phyloP scores from a whole-genome alignment of 169 alveolate species.

The Eimeria praecox region DNA sequence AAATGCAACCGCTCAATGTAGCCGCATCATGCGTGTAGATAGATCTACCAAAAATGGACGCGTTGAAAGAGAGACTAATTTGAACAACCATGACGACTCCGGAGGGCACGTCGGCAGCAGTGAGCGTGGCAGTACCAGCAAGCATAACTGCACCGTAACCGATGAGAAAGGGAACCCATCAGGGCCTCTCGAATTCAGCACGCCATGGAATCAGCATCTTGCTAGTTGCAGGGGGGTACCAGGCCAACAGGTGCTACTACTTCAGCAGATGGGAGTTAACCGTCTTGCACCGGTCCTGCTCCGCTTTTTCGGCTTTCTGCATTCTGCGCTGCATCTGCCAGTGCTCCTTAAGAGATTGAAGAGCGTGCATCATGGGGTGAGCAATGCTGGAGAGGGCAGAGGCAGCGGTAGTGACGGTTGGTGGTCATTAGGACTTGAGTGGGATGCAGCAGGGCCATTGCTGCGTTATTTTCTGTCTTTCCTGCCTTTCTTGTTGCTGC shows the following conservation, averaged over 20 bases:
- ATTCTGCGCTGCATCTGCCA: conserved; percentile 15
- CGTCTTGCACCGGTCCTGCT: conserved; percentile 14
- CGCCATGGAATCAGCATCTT: conserved; percentile 3
- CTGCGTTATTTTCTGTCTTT: conserved; percentile 40
- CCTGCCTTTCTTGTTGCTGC: conserved; percentile 47
- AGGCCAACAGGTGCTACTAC: background rate
- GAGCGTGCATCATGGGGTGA: background rate
- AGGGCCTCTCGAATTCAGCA: background rate
- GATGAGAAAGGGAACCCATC: background rate
- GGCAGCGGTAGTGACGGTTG: conserved; percentile 10
- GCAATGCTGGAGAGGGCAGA: background rate
- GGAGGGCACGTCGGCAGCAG: conserved; percentile 11
- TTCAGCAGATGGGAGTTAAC: conserved; percentile 19
- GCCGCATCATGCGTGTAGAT: background rate
- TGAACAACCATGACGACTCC: conserved; percentile 16
- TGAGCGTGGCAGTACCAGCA: background rate
- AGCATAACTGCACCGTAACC: background rate
- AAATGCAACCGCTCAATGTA: background rate
- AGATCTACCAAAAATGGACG: background rate
- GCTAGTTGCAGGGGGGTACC: background rate
- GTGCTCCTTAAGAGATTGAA: conserved; percentile 22
- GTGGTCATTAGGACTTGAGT: conserved; percentile 20
- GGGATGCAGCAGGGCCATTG: conserved; percentile 43
- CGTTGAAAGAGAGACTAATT: background rate
- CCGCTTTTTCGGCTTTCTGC: conserved; percentile 19